Percentiles rank a stretch among this genome's conserved stretches.
Conservation (phyloP, 139 green algal genomes). For the Haematococcus lacustris region DNA sequence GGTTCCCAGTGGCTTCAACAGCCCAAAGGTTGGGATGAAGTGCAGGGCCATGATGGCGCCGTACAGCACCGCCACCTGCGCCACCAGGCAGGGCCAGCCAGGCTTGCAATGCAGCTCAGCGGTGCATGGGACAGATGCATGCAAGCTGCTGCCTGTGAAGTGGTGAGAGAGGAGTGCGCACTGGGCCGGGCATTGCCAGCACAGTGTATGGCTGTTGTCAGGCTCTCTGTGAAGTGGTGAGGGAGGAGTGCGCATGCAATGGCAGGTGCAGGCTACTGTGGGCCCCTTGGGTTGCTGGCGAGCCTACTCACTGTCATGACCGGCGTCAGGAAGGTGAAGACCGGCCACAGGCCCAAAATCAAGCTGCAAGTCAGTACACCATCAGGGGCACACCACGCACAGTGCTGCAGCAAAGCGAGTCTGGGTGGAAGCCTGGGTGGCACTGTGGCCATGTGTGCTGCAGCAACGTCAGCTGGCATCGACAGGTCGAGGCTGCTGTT, state of each 20-base stretch:
- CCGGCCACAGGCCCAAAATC: constrained; percentile 6
- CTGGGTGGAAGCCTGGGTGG: too few species aligned
- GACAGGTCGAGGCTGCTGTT: too few species aligned
- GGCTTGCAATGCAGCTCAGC: too few species aligned
- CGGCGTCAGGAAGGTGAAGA: constrained; percentile 7
- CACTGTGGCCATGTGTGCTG: too few species aligned
- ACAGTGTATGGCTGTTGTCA: not conserved
- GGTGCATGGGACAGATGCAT: too few species aligned
- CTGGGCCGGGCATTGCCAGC: not conserved
- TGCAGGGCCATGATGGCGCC: constrained; percentile 6
- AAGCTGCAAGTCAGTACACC: not conserved
- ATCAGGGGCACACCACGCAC: too few species aligned
- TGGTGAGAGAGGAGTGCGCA: not conserved
- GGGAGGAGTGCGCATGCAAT: not conserved
- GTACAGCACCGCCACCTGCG: constrained; percentile 3
- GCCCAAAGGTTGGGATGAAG: constrained; percentile 3
- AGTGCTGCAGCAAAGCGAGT: too few species aligned
- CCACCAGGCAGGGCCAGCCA: not conserved
- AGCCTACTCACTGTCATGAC: not conserved
- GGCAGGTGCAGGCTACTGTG: not conserved
- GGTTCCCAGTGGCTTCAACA: not conserved
- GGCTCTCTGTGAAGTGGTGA: not conserved
- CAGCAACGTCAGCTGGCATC: too few species aligned
- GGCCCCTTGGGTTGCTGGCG: too few species aligned
- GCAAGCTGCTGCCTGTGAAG: not conserved